phyloP scores from a whole-genome alignment of 2,329 filamentous ascomycete genomes.

The Fusarium sp. region DNA sequence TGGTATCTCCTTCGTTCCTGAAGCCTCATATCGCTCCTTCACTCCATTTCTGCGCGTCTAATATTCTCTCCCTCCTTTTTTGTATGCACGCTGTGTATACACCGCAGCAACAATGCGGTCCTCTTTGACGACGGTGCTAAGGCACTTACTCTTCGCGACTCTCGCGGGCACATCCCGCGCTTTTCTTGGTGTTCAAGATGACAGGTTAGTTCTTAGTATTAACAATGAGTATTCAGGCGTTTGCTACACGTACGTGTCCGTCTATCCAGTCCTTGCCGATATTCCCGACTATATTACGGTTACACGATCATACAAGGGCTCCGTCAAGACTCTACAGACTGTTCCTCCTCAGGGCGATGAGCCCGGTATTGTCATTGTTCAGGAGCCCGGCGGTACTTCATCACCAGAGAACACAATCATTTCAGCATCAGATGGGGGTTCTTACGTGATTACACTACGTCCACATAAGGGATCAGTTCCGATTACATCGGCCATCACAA shows the following conservation, averaged over 20 bases:
- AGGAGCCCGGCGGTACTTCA: slow-evolving; percentile 23
- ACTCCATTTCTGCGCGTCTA: not conserved
- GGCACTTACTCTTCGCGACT: slow-evolving; percentile 13
- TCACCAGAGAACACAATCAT: slow-evolving; percentile 28
- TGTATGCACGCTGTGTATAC: not conserved
- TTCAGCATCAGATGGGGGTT: slow-evolving; percentile 23
- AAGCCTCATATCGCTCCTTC: not conserved
- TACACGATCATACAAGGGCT: slow-evolving; percentile 32
- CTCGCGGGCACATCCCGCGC: slow-evolving; percentile 8
- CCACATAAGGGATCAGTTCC: slow-evolving; percentile 22
- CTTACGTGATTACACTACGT: slow-evolving; percentile 35
- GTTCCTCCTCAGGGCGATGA: slow-evolving; percentile 33
- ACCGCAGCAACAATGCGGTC: slow-evolving; percentile 18
- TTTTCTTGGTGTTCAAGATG: slow-evolving; percentile 30
- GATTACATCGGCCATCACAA: slow-evolving; percentile 28
- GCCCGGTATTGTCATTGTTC: slow-evolving; percentile 31
- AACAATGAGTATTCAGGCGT: slow-evolving; percentile 35
- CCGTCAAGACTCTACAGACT: slow-evolving; percentile 30
- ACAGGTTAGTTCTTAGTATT: slow-evolving; percentile 35
- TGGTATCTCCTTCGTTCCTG: not conserved
- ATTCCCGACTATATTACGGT: slow-evolving; percentile 35
- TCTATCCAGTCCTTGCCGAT: slow-evolving; percentile 35
- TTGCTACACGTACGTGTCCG: slow-evolving; percentile 42
- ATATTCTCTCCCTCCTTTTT: slow-evolving; percentile 10
- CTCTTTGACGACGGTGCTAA: slow-evolving; percentile 11